These are phyloP conservation scores for Colletotrichum costaricense DNA, from an alignment of 2,329 filamentous ascomycete species.

Conservation along the genomic window DNA sequence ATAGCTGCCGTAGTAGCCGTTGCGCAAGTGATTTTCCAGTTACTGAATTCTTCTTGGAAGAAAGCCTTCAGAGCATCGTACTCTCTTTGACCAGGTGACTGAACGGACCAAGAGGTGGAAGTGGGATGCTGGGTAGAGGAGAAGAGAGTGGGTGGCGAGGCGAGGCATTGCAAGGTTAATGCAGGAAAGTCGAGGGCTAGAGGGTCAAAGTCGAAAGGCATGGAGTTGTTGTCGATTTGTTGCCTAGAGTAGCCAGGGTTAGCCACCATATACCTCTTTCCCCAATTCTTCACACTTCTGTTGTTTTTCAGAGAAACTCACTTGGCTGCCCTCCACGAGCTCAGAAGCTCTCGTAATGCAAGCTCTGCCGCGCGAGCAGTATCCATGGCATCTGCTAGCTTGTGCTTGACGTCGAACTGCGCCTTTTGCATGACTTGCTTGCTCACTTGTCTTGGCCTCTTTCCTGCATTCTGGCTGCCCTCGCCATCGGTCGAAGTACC, in stretches of 20 bases:
- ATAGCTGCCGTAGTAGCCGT: constrained; percentile 59
- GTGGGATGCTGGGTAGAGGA: constrained; percentile 83
- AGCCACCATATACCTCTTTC: constrained; percentile 8
- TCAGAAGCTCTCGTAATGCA: constrained; percentile 84
- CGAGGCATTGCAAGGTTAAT: constrained; percentile 83
- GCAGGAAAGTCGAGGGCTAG: constrained; percentile 87
- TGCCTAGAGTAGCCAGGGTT: constrained; percentile 51
- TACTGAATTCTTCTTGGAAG: constrained; percentile 74
- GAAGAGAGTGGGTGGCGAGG: constrained; percentile 84
- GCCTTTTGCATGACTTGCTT: constrained; percentile 66
- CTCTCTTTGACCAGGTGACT: constrained; percentile 79
- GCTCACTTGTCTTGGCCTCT: constrained; percentile 57
- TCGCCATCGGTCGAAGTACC: constrained; percentile 38
- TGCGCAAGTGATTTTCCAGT: constrained; percentile 69
- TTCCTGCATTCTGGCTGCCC: constrained; percentile 47
- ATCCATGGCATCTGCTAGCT: constrained; percentile 77
- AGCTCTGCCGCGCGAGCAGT: constrained; percentile 86
- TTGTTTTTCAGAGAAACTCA: constrained; percentile 54
- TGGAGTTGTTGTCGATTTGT: constrained; percentile 65
- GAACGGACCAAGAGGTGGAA: constrained; percentile 82
- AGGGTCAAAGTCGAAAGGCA: constrained; percentile 84
- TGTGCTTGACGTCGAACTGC: constrained; percentile 72
- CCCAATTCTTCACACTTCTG: not conserved
- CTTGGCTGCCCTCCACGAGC: constrained; percentile 86
- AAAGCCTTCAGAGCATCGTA: constrained; percentile 76